A percentile compares a stretch with the other conserved stretches of the same genome.
Conservation (phyloP, 2,329 filamentous ascomycete genomes). For the Teratosphaeria gauchensis region DNA sequence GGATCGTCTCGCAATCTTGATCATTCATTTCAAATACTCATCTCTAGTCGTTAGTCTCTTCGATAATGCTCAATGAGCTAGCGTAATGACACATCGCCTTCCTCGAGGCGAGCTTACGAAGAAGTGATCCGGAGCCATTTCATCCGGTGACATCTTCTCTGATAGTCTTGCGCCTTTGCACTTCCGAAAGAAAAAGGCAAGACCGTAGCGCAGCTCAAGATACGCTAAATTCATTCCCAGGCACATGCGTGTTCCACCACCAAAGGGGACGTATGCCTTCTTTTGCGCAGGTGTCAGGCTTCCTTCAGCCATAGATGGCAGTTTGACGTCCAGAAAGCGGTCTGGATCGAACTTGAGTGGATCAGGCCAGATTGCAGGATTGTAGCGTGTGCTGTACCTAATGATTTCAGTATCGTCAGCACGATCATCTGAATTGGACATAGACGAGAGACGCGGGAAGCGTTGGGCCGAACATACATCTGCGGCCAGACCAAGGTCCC, state of each 20-base stretch:
- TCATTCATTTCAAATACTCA: neutral
- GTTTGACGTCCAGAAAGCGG: neutral
- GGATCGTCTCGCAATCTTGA: neutral
- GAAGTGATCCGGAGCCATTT: neutral
- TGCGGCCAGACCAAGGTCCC: neutral
- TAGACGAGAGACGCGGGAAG: neutral
- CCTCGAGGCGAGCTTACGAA: neutral
- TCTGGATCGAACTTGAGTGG: neutral
- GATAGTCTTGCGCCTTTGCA: neutral
- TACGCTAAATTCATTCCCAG: neutral
- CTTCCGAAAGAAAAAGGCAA: neutral
- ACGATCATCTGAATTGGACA: neutral
- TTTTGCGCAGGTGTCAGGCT: neutral
- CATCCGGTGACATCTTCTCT: neutral
- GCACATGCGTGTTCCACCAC: neutral
- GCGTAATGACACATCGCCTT: neutral
- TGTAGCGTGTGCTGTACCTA: neutral
- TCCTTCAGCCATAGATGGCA: neutral
- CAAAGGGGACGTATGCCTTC: neutral
- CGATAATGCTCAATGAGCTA: neutral
- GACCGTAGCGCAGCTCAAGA: neutral
- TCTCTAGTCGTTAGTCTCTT: neutral
- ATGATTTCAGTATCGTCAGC: neutral
- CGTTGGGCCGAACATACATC: neutral
- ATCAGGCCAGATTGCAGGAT: neutral